phyloP scores from a whole-genome alignment of 768 basidiomycete species.

The Auriscalpium vulgare region DNA sequence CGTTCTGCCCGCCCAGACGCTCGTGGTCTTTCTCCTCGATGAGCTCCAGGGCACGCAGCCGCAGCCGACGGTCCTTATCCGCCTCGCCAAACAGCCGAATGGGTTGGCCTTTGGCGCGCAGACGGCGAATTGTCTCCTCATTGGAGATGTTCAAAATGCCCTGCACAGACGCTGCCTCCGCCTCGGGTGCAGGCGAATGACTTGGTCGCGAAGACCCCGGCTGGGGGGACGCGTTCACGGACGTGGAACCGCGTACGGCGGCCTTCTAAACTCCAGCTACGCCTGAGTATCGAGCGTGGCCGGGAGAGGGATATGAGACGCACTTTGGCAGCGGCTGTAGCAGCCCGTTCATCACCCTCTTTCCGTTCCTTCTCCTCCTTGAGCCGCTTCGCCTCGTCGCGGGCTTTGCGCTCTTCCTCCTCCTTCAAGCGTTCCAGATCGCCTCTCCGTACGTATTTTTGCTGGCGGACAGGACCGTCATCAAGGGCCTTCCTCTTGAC shows the following conservation, averaged over 20 bases:
- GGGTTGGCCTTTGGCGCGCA: conserved; percentile 89
- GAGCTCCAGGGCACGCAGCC: conserved; percentile 88
- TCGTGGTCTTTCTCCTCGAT: conserved; percentile 87
- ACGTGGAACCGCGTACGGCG: conserved; percentile 4
- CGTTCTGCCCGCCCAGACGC: conserved; percentile 81
- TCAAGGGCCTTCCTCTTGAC: conserved; percentile 75
- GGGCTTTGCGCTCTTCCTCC: conserved; percentile 12
- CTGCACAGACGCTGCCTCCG: conserved; percentile 24
- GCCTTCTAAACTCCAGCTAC: conserved; percentile 15
- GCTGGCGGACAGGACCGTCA: conserved; percentile 45
- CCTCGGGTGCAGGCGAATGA: conserved; percentile 37
- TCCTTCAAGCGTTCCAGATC: conserved; percentile 48
- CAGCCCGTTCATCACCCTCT: conserved; percentile 17
- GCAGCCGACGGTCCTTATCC: conserved; percentile 86
- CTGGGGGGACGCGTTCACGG: conserved; percentile 15
- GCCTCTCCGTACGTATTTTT: conserved; percentile 86
- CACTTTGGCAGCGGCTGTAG: conserved; percentile 28
- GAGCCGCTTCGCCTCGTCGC: conserved; percentile 10
- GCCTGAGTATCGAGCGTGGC: conserved; percentile 3
- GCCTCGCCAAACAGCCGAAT: conserved; percentile 92
- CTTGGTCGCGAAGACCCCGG: conserved; percentile 15
- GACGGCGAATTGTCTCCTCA: conserved; percentile 82
- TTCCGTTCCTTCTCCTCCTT: conserved; percentile 12
- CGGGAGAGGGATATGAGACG: conserved; percentile 11
- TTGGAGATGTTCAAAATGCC: conserved; percentile 80